phyloP scores from a whole-genome alignment of 139 green algal genomes.

The Chlorella vulgaris region DNA sequence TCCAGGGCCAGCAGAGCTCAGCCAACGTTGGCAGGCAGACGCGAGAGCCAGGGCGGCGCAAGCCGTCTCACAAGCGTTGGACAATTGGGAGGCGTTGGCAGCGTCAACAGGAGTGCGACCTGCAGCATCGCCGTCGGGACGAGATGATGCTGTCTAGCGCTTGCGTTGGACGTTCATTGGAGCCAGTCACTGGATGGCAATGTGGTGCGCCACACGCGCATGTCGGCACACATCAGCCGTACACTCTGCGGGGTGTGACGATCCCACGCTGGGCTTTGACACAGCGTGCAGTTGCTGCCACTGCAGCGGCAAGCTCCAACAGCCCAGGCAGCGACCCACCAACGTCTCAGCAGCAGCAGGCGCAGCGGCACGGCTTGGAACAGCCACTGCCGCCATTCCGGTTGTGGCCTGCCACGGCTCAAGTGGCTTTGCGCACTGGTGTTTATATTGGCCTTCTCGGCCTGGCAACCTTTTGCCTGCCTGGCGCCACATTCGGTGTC shows the following conservation, averaged over 20 bases:
- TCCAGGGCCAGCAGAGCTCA: background rate
- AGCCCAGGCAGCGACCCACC: background rate
- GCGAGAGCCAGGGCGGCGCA: background rate
- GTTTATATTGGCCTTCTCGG: slow-evolving; percentile 35
- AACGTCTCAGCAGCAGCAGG: background rate
- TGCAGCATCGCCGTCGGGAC: too few relatives aligned
- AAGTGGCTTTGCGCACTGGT: slow-evolving; percentile 17
- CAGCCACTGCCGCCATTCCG: background rate
- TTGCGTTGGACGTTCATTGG: too few relatives aligned
- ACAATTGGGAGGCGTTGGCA: slow-evolving; percentile 15
- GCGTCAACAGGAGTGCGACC: too few relatives aligned
- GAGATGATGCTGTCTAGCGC: too few relatives aligned
- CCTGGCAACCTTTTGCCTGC: slow-evolving; percentile 1
- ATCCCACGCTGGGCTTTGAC: too few relatives aligned
- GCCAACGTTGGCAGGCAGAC: slow-evolving; percentile 14
- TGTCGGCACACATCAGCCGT: too few relatives aligned
- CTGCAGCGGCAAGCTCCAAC: background rate
- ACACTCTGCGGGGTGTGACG: too few relatives aligned
- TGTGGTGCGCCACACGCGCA: too few relatives aligned
- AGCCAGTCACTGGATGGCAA: too few relatives aligned
- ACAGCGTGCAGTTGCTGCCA: too few relatives aligned
- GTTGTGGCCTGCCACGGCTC: slow-evolving; percentile 27
- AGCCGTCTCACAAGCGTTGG: background rate
- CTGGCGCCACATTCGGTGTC: background rate
- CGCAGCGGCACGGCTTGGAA: background rate